phyloP scores from a whole-genome alignment of 371 early-diverging fungal species.

The Lichtheimia corymbifera region DNA sequence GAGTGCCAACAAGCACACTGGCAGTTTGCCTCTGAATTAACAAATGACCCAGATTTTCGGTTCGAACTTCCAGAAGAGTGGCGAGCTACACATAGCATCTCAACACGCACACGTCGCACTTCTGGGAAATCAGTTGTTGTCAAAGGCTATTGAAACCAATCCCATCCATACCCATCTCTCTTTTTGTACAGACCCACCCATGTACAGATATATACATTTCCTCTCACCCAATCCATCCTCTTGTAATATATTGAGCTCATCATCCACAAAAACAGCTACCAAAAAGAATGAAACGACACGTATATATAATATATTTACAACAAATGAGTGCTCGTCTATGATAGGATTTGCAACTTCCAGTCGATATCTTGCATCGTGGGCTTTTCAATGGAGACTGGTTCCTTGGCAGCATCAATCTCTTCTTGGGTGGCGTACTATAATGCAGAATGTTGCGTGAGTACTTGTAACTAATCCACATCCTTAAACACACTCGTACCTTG shows the following conservation, averaged over 20 bases:
- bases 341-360: slow-evolving; percentile 48
- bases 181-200: neutral
- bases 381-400: slow-evolving; percentile 39
- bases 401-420: slow-evolving; percentile 38
- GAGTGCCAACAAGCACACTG: slow-evolving; percentile 50
- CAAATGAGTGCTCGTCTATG: neutral
- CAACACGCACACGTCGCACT: slow-evolving; percentile 29
- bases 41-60: slow-evolving; percentile 28
- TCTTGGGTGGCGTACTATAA: slow-evolving; percentile 40
- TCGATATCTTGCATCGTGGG: slow-evolving; percentile 38
- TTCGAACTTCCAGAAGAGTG: slow-evolving; percentile 56
- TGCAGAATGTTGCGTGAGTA: neutral
- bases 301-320: too few species aligned
- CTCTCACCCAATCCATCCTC: neutral
- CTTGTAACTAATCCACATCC: neutral
- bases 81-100: slow-evolving; percentile 54
- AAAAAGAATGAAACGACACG: too few species aligned
- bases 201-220: neutral
- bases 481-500: slow-evolving; percentile 23
- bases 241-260: too few species aligned
- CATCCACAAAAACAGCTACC: too few species aligned
- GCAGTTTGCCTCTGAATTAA: slow-evolving; percentile 47
- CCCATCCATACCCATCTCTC: neutral
- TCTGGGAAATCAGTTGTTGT: slow-evolving; percentile 4
- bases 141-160: slow-evolving; percentile 13